A percentile compares a stretch with the other conserved stretches of the same genome.
Evolutionary conservation across 306 rosid species (phyloP).

Genomic region (Psophocarpus tetragonolobus): DNA sequence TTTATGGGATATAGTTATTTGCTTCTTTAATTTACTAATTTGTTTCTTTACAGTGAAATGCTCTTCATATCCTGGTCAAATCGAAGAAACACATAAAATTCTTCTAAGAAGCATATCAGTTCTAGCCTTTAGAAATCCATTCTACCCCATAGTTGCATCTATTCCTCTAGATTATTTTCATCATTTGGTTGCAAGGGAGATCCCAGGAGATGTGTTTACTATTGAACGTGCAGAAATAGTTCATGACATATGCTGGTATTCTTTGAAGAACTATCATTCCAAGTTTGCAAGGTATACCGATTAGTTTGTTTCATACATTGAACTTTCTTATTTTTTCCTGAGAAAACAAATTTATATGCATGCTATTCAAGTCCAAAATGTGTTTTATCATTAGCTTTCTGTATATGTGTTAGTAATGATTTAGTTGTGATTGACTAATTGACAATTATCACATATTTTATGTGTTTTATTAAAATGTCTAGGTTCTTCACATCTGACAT

Average conservation of each 20-base stretch:
- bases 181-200: slow-evolving; percentile 65
- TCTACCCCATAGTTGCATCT: slow-evolving; percentile 38
- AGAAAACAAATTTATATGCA: not conserved
- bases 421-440: slow-evolving; percentile 6
- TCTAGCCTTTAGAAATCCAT: slow-evolving; percentile 63
- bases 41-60: slow-evolving; percentile 61
- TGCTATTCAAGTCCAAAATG: slow-evolving; percentile 8
- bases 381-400: not conserved
- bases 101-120: slow-evolving; percentile 53
- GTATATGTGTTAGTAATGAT: slow-evolving; percentile 4
- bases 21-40: slow-evolving; percentile 24
- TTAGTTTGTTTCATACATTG: not conserved
- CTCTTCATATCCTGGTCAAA: slow-evolving; percentile 53
- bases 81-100: slow-evolving; percentile 54
- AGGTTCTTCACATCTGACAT: not conserved
- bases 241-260: slow-evolving; percentile 64
- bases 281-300: slow-evolving; percentile 54
- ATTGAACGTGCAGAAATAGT: slow-evolving; percentile 80
- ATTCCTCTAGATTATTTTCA: slow-evolving; percentile 50
- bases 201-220: slow-evolving; percentile 66
- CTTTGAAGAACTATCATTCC: slow-evolving; percentile 50
- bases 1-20: not conserved
- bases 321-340: not conserved
- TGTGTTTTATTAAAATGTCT: not conserved
- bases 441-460: not conserved